Evolutionary conservation across 768 basidiomycete genomes (phyloP).

Genomic region (Mycena galopus): DNA sequence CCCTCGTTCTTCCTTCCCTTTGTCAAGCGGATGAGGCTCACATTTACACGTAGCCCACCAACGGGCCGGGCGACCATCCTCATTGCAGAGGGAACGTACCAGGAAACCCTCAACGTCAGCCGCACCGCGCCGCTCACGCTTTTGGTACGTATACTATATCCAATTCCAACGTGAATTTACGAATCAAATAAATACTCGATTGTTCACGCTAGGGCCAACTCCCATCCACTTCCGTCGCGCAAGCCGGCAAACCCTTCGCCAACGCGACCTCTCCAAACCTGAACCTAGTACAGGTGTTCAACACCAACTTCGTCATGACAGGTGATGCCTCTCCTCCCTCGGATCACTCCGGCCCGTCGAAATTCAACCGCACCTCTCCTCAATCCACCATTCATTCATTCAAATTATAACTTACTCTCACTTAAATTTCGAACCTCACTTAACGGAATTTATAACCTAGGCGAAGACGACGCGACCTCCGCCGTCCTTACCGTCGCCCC

Average conservation of each 20-base stretch:
- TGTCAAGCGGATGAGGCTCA: not conserved
- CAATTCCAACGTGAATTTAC: too few relatives aligned
- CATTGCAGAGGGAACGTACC: constrained; percentile 70
- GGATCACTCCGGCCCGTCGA: too few relatives aligned
- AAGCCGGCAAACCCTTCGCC: constrained; percentile 54
- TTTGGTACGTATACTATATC: constrained; percentile 52
- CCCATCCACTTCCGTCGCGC: constrained; percentile 46
- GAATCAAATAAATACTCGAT: not conserved
- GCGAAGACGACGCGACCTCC: constrained; percentile 68
- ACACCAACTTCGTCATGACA: constrained; percentile 56
- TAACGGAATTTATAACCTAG: too few relatives aligned
- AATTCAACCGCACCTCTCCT: too few relatives aligned
- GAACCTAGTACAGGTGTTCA: constrained; percentile 70
- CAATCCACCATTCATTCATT: too few relatives aligned
- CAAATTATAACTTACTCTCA: too few relatives aligned
- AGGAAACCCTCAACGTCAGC: constrained; percentile 71
- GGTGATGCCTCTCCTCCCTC: too few relatives aligned
- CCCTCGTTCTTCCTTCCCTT: not conserved
- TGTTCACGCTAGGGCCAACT: constrained; percentile 65
- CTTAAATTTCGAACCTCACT: too few relatives aligned
- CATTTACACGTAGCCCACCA: constrained; percentile 50
- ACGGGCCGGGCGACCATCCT: constrained; percentile 61
- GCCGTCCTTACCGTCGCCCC: constrained; percentile 71
- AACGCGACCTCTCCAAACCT: constrained; percentile 60
- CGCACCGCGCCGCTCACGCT: constrained; percentile 66